These are phyloP conservation scores for Ophiostoma angusticollis DNA, from an alignment of 2,329 filamentous ascomycete species.

Conservation along the genomic window DNA sequence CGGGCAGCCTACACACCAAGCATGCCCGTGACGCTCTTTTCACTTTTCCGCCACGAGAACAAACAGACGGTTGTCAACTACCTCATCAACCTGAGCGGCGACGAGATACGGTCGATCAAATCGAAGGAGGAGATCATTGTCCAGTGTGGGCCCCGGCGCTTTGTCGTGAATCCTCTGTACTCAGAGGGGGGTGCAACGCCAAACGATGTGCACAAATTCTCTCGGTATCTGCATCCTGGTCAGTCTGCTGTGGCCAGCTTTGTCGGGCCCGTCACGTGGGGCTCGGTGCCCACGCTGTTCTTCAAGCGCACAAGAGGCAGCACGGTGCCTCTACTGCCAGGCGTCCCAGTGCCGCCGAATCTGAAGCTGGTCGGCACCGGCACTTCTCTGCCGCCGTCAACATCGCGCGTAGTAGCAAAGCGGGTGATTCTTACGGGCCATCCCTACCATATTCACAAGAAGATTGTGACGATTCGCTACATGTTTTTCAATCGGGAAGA, in stretches of 20 bases:
- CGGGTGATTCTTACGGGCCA: conserved; percentile 88
- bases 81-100: conserved; percentile 72
- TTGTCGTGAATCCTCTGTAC: conserved; percentile 82
- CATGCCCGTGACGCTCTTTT: conserved; percentile 63
- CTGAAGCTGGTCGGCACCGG: conserved; percentile 75
- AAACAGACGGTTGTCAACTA: conserved; percentile 86
- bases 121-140: conserved; percentile 86
- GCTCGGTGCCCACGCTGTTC: conserved; percentile 77
- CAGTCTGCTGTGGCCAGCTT: conserved; percentile 82
- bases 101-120: conserved; percentile 64
- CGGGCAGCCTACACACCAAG: conserved; percentile 37
- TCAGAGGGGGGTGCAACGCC: conserved; percentile 80
- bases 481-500: conserved; percentile 99
- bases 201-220: conserved; percentile 96
- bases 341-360: conserved; percentile 23
- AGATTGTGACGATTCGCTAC: conserved; percentile 90
- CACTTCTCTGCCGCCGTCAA: conserved; percentile 68
- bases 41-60: conserved; percentile 84
- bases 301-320: conserved; percentile 52
- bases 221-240: conserved; percentile 81
- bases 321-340: conserved; percentile 21
- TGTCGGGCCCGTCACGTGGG: conserved; percentile 85
- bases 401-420: conserved; percentile 75
- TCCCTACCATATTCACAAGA: conserved; percentile 98
- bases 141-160: conserved; percentile 78